Conservation (phyloP, 164 flowering plant genomes). For the Akebia trifoliata region DNA sequence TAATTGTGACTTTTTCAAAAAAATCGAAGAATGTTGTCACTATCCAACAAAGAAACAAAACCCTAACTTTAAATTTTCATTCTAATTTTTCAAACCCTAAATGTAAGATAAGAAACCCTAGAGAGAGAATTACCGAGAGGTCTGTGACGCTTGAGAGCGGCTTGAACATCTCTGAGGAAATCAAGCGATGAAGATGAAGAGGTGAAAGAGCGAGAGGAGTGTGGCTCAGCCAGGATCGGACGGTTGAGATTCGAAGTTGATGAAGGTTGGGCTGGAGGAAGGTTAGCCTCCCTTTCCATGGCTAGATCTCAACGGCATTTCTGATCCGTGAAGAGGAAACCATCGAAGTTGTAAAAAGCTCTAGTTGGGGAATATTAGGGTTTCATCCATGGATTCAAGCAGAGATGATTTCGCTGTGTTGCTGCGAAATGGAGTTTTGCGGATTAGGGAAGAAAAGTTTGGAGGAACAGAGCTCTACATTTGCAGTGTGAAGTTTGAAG, state of each 20-base stretch:
- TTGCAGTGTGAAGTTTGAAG: too few relatives aligned
- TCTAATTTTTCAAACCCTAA: too few relatives aligned
- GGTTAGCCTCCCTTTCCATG: constrained; percentile 75
- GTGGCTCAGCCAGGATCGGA: constrained; percentile 26
- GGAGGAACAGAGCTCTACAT: too few relatives aligned
- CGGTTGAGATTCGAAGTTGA: constrained; percentile 17
- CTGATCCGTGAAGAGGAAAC: constrained; percentile 15
- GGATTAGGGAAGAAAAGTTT: too few relatives aligned
- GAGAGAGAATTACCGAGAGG: constrained; percentile 43
- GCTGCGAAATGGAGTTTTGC: too few relatives aligned
- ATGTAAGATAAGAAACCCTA: too few relatives aligned
- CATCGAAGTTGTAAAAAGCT: background rate
- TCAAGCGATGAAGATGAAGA: constrained; percentile 45
- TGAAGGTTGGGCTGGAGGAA: constrained; percentile 30
- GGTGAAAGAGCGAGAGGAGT: constrained; percentile 16
- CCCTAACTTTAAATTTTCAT: too few relatives aligned
- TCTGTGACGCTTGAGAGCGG: constrained; percentile 87
- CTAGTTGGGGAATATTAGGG: background rate
- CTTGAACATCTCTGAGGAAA: constrained; percentile 67
- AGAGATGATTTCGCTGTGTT: too few relatives aligned
- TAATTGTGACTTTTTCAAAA: too few relatives aligned
- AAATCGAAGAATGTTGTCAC: too few relatives aligned
- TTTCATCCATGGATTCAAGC: too few relatives aligned
- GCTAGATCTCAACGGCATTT: constrained; percentile 48
- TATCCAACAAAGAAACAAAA: too few relatives aligned